These are phyloP conservation scores for Globisporangium sylvaticum DNA, from an alignment of 352 stramenopile species.

Conservation along the genomic window DNA sequence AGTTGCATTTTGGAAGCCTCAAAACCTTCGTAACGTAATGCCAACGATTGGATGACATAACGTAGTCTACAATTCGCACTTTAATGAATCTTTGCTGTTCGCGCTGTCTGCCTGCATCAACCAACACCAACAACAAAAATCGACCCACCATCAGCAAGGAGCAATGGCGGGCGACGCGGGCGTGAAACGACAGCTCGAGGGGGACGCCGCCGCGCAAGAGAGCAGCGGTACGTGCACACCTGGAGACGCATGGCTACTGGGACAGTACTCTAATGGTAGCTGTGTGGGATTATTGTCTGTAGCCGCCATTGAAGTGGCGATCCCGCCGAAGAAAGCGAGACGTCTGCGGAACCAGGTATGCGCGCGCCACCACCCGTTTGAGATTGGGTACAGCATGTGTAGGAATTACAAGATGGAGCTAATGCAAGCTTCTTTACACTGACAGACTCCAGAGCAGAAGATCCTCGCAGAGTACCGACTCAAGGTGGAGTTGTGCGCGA, in stretches of 20 bases:
- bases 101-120: not conserved
- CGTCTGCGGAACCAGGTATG: slow-evolving; percentile 49
- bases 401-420: not conserved
- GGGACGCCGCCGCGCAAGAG: not conserved
- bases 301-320: slow-evolving; percentile 6
- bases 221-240: not conserved
- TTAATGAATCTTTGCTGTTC: not conserved
- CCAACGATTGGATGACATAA: not conserved
- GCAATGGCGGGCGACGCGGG: slow-evolving; percentile 5
- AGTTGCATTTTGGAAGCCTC: not conserved
- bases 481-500: slow-evolving; percentile 40
- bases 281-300: not conserved
- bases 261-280: not conserved
- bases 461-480: slow-evolving; percentile 33
- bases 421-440: not conserved
- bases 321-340: slow-evolving; percentile 37
- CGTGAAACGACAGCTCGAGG: slow-evolving; percentile 10
- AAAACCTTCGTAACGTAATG: not conserved
- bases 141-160: not conserved
- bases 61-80: not conserved
- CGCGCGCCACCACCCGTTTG: not conserved
- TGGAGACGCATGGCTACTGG: not conserved
- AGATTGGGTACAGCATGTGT: not conserved
- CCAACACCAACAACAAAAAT: slow-evolving; percentile 8
- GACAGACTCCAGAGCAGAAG: slow-evolving; percentile 42